These are phyloP conservation scores for Pseudogymnoascus sp. DNA, from an alignment of 2,329 filamentous ascomycete species.

Conservation along the genomic window DNA sequence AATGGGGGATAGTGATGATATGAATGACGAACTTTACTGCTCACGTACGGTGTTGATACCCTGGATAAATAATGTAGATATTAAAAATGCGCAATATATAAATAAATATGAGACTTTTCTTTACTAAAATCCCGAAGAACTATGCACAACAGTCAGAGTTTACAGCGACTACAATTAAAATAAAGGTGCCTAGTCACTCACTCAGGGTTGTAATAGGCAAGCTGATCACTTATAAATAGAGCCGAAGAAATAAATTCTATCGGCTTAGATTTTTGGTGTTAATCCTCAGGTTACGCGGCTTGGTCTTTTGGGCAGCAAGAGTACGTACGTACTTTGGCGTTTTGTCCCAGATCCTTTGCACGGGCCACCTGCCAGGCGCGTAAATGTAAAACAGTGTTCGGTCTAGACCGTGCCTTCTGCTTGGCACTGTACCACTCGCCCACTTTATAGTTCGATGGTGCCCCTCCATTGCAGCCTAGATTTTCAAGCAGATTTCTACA, in stretches of 20 bases:
- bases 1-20: too few relatives aligned
- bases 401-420: conserved; percentile 6
- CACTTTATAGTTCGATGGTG: conserved; percentile 1
- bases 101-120: not conserved
- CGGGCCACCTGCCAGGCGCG: not conserved
- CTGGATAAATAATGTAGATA: not conserved
- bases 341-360: not conserved
- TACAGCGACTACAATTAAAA: not conserved
- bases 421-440: conserved; percentile 3
- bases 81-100: not conserved
- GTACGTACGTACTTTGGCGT: not conserved
- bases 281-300: not conserved
- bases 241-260: not conserved
- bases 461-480: not conserved
- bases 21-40: not conserved
- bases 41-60: not conserved
- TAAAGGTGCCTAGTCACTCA: not conserved
- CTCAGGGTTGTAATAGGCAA: not conserved
- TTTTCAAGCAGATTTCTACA: not conserved
- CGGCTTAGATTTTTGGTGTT: not conserved
- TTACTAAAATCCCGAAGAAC: not conserved
- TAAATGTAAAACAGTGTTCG: not conserved
- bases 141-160: not conserved
- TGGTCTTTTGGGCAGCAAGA: not conserved
- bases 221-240: too few relatives aligned